A percentile compares a stretch with the other conserved stretches of the same genome.
These are phyloP conservation scores for Didymella glomerata DNA, from an alignment of 2,329 filamentous ascomycete genomes.

Conservation along the genomic window DNA sequence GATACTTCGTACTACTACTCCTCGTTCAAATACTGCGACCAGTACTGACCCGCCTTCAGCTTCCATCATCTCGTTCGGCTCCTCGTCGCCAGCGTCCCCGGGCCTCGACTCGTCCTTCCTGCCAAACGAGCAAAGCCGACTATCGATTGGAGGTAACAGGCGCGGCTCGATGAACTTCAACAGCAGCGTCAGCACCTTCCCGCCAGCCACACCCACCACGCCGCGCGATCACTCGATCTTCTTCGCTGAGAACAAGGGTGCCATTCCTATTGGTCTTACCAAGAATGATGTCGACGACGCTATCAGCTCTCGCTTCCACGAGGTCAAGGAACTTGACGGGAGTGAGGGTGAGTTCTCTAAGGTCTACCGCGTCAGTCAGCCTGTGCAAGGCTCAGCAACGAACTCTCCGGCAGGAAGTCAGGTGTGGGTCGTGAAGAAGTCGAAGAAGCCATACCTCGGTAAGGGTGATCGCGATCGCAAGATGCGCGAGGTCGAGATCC, in stretches of 20 bases:
- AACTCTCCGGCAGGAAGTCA: slow-evolving; percentile 42
- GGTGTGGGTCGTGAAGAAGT: slow-evolving; percentile 94
- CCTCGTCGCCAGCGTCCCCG: slow-evolving; percentile 79
- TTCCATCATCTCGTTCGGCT: slow-evolving; percentile 65
- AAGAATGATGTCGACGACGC: slow-evolving; percentile 77
- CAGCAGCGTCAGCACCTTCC: slow-evolving; percentile 58
- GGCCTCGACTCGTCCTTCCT: slow-evolving; percentile 73
- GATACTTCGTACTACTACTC: slow-evolving; percentile 31
- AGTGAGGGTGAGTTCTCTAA: slow-evolving; percentile 93
- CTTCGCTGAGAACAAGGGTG: slow-evolving; percentile 67
- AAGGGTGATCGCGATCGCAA: slow-evolving; percentile 82
- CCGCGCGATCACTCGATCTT: slow-evolving; percentile 65
- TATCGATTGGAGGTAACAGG: slow-evolving; percentile 76
- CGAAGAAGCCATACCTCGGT: slow-evolving; percentile 80
- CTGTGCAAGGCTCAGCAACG: slow-evolving; percentile 43
- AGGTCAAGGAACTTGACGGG: slow-evolving; percentile 71
- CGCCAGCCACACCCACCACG: slow-evolving; percentile 84
- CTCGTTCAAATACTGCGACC: slow-evolving; percentile 10
- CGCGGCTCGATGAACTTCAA: slow-evolving; percentile 51
- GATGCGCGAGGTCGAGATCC: slow-evolving; percentile 81
- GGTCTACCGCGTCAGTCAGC: slow-evolving; percentile 79
- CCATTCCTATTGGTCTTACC: slow-evolving; percentile 67
- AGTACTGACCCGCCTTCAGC: slow-evolving; percentile 54
- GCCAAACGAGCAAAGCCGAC: slow-evolving; percentile 75
- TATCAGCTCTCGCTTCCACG: slow-evolving; percentile 78